phyloP scores from a whole-genome alignment of 2,329 filamentous ascomycete genomes.

The Coccinonectria pachysandricola region DNA sequence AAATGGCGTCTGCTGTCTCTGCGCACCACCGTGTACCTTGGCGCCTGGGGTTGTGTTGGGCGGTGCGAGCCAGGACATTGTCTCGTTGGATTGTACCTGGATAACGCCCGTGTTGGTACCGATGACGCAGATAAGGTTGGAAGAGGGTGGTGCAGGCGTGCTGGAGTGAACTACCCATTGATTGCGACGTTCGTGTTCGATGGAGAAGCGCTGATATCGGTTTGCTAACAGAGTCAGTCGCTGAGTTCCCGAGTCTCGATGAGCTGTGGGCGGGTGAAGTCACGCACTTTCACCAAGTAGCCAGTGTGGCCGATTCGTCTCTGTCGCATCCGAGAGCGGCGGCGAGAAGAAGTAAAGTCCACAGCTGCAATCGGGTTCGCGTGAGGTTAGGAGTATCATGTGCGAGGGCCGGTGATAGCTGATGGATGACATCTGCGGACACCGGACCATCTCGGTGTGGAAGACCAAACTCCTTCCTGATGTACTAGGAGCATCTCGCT shows the following conservation, averaged over 20 bases:
- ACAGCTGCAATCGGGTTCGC: constrained; percentile 20
- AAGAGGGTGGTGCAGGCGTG: constrained; percentile 30
- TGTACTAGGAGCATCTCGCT: constrained; percentile 9
- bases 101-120: constrained; percentile 40
- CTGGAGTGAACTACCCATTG: constrained; percentile 30
- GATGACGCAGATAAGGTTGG: constrained; percentile 33
- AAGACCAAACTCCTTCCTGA: constrained; percentile 12
- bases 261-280: neutral
- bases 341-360: constrained; percentile 31
- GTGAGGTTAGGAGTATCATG: constrained; percentile 33
- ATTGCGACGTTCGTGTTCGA: constrained; percentile 15
- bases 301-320: constrained; percentile 25
- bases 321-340: constrained; percentile 16
- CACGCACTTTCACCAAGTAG: constrained; percentile 26
- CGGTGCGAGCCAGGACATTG: constrained; percentile 25
- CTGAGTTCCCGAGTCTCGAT: too few relatives aligned
- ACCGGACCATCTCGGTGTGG: constrained; percentile 27
- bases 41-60: constrained; percentile 8
- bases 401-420: constrained; percentile 34
- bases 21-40: too few relatives aligned
- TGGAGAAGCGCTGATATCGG: constrained; percentile 22
- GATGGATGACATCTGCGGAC: constrained; percentile 34
- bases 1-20: constrained; percentile 12
- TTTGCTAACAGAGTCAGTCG: too few relatives aligned
- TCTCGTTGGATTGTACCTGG: constrained; percentile 22